Conservation (phyloP, 371 early-diverging fungal genomes). For the Saksenaea vasiformis region DNA sequence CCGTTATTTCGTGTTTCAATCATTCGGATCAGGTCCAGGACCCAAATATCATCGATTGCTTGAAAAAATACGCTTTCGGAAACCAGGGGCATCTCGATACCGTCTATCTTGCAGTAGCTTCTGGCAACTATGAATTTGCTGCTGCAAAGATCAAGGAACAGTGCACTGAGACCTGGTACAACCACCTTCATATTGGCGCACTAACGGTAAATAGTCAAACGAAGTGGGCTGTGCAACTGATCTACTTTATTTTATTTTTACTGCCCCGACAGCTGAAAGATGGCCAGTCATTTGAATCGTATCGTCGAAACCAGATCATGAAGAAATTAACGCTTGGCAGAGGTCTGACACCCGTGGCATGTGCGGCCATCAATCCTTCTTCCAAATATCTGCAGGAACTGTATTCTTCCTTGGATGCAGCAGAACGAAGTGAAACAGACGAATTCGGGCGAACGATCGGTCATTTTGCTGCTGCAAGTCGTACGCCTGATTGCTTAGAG, state of each 20-base stretch:
- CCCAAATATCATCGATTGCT: constrained; percentile 2
- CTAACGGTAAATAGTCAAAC: constrained; percentile 50
- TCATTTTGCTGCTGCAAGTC: constrained; percentile 63
- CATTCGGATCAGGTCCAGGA: neutral
- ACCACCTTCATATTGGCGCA: constrained; percentile 50
- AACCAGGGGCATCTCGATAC: constrained; percentile 5
- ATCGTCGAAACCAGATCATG: constrained; percentile 47
- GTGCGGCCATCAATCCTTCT: constrained; percentile 51
- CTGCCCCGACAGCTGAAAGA: constrained; percentile 14
- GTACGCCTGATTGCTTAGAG: constrained; percentile 49
- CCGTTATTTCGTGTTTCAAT: neutral
- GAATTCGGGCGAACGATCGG: constrained; percentile 48
- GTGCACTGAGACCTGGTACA: constrained; percentile 30
- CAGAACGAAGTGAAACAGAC: constrained; percentile 44
- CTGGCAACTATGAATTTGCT: constrained; percentile 48
- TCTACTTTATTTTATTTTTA: neutral
- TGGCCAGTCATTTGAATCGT: constrained; percentile 26
- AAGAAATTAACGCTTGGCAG: constrained; percentile 43
- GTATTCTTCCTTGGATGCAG: constrained; percentile 39
- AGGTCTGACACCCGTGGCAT: constrained; percentile 49
- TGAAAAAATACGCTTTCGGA: neutral
- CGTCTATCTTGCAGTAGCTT: constrained; percentile 43
- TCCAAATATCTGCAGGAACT: constrained; percentile 41
- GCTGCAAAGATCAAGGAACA: constrained; percentile 22
- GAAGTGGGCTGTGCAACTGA: too few relatives aligned